phyloP scores from a whole-genome alignment of 1,284 basidiomycete genomes.

The Hemileccinum hortonii region DNA sequence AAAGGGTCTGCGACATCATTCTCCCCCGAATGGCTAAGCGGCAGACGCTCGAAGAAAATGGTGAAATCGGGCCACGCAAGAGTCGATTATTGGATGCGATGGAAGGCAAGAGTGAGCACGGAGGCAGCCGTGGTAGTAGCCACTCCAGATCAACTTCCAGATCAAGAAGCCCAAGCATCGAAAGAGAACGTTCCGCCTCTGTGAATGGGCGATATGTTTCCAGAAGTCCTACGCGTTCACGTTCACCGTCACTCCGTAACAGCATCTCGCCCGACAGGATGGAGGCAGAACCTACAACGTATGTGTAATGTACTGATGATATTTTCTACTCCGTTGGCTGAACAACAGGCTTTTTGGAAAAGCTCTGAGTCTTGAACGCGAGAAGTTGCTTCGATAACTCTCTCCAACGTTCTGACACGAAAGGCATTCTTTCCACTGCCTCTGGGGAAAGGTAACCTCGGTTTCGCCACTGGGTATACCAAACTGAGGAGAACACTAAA shows the following conservation, averaged over 20 bases:
- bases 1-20: slow-evolving; percentile 96
- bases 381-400: slow-evolving; percentile 59
- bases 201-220: slow-evolving; percentile 58
- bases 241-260: slow-evolving; percentile 45
- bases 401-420: slow-evolving; percentile 68
- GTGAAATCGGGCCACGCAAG: slow-evolving; percentile 81
- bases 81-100: slow-evolving; percentile 81
- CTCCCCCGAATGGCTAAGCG: slow-evolving; percentile 88
- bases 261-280: slow-evolving; percentile 62
- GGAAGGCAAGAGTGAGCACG: slow-evolving; percentile 64
- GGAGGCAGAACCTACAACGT: slow-evolving; percentile 31
- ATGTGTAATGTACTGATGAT: slow-evolving; percentile 15
- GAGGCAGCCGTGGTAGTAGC: slow-evolving; percentile 38
- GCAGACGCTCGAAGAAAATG: slow-evolving; percentile 86
- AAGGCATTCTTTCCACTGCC: slow-evolving; percentile 58
- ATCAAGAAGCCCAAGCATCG: slow-evolving; percentile 30
- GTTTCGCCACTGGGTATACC: slow-evolving; percentile 74
- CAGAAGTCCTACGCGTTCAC: slow-evolving; percentile 51
- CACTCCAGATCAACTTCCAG: slow-evolving; percentile 26
- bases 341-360: slow-evolving; percentile 44
- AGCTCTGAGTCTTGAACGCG: slow-evolving; percentile 57
- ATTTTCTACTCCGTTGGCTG: slow-evolving; percentile 20
- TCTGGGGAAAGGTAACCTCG: slow-evolving; percentile 69
- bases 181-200: slow-evolving; percentile 40
- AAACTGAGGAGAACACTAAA: slow-evolving; percentile 45